Base-by-base conservation (phyloP, 2,329 filamentous ascomycete genomes). In the Xylaria sp. region DNA sequence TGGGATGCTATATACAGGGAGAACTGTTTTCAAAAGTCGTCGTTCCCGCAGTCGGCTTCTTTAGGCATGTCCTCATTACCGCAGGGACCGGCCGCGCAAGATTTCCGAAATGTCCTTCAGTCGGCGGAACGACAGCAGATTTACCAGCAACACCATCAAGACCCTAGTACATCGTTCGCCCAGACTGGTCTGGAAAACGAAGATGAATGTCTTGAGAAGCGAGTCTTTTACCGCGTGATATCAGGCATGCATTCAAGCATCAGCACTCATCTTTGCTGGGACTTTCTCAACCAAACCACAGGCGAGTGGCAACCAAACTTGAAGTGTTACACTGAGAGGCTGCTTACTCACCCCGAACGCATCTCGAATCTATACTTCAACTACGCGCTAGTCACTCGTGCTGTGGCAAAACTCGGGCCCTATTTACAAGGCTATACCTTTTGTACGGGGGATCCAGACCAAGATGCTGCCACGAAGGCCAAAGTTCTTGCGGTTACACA, bases 301-400 rank as follows among this genome's bases (percentile, higher is more conserved):
- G 96, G 96, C 68, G 84, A 94, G 81, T 99, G 96, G 96, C 89
- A 91, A 59, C 94, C 94, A 28, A 99, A 99, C 77, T 81, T 97
- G 63, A 85, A 90, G 72, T 99, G 96, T 85, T 99, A 97, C 86
- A 90, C 92, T 78, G 84, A 90, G 41, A 90, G 96, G n/a, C 87
- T 99, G 18, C 93, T 97, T 80, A 85, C 87, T 25, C 89, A 92
- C 79, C 94, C 95, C 0, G 96, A 99, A 74, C 92, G 95, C 70
- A 92, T 99, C 77, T 96, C 94, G 74, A 99, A 99, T 81, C 87
- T 99, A 59, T 99, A 99, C 84, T 99, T 99, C 85, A 98, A 99
- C 87, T 99, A 97, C 78, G 96, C 96, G 0, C 87, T 99, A n/a
- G 87, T 99, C 50, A 92, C 95, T 32, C 92, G 96, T 59, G 96